These are phyloP conservation scores for Talinum fruticosum DNA, from an alignment of 148 eudicot species.

Conservation along the genomic window DNA sequence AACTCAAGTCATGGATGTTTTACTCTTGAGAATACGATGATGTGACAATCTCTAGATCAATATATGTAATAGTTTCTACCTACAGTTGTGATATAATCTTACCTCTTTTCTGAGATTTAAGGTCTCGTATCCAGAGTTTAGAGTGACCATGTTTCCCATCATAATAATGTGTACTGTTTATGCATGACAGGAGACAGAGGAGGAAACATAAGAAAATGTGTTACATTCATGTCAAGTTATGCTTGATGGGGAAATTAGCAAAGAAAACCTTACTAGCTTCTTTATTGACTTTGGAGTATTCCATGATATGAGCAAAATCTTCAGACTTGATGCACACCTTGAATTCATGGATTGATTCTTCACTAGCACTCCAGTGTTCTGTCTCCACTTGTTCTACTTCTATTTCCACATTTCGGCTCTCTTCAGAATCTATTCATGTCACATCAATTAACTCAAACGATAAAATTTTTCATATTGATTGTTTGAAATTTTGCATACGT, in stretches of 20 bases:
- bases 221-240: too few relatives aligned
- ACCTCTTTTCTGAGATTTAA: slow-evolving; percentile 31
- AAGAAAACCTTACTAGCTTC: slow-evolving; percentile 27
- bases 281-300: slow-evolving; percentile 25
- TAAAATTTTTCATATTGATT: too few relatives aligned
- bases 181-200: background rate
- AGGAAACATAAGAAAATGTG: background rate
- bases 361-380: slow-evolving; percentile 21
- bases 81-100: too few relatives aligned
- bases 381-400: slow-evolving; percentile 15
- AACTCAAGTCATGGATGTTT: too few relatives aligned
- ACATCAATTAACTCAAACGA: too few relatives aligned
- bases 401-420: slow-evolving; percentile 16
- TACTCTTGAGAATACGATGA: too few relatives aligned
- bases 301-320: slow-evolving; percentile 30
- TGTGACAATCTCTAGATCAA: too few relatives aligned
- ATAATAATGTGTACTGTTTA: slow-evolving; percentile 27
- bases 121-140: slow-evolving; percentile 24
- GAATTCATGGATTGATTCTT: slow-evolving; percentile 31
- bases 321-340: slow-evolving; percentile 28
- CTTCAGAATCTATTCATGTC: slow-evolving; percentile 15
- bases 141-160: slow-evolving; percentile 22
- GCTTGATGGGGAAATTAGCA: background rate
- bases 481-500: too few relatives aligned
- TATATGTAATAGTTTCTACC: too few relatives aligned